These are phyloP conservation scores for Aeschynomene evenia DNA, from an alignment of 306 rosid species.

Conservation along the genomic window DNA sequence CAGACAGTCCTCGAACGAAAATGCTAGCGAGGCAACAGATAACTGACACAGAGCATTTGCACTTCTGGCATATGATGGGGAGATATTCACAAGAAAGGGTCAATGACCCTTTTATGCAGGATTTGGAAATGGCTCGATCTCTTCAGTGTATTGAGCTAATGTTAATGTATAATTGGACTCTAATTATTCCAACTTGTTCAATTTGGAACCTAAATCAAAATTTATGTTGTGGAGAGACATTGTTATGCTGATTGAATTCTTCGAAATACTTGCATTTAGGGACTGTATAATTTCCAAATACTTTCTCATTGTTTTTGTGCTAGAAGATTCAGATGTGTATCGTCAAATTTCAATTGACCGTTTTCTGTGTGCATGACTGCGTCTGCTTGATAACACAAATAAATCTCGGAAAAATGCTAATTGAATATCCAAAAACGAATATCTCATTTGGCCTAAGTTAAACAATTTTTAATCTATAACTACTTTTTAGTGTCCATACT, in stretches of 20 bases:
- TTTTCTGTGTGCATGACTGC: no score
- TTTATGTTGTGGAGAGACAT: conserved; percentile 21
- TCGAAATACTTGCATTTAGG: not conserved
- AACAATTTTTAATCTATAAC: no score
- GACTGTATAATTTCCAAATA: not conserved
- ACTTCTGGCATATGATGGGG: not conserved
- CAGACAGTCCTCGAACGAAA: conserved; percentile 50
- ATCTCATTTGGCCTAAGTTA: no score
- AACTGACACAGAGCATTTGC: conserved; percentile 40
- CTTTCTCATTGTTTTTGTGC: conserved; percentile 1
- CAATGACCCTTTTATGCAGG: conserved; percentile 18
- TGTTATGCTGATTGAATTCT: conserved; percentile 22
- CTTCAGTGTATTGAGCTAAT: not conserved
- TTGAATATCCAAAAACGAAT: no score
- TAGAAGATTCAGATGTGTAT: not conserved
- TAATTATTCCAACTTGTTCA: conserved; percentile 30
- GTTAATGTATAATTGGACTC: conserved; percentile 27
- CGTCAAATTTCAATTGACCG: not conserved
- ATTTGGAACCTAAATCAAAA: conserved; percentile 19
- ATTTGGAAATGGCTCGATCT: conserved; percentile 21
- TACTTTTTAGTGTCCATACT: no score
- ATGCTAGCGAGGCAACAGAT: conserved; percentile 49
- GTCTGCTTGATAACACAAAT: no score
- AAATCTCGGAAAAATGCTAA: no score
- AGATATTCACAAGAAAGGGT: not conserved